Evolutionary conservation across 1,284 basidiomycete species (phyloP).

Genomic region (Leccinum pachyderme): DNA sequence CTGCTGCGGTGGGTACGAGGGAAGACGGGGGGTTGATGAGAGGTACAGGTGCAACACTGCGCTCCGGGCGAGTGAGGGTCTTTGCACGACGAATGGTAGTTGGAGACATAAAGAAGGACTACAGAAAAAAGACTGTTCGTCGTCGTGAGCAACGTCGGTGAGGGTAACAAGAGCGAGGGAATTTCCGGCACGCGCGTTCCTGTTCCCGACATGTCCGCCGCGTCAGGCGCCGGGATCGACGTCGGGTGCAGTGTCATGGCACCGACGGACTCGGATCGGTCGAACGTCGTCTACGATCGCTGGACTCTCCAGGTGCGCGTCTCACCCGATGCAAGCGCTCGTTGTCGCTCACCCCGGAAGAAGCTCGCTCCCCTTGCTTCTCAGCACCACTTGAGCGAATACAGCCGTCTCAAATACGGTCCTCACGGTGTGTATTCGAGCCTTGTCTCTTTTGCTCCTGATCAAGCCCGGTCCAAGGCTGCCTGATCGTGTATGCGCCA

Average conservation of each 20-base stretch:
- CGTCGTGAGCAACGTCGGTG: constrained; percentile 7
- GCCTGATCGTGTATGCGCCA: constrained; percentile 62
- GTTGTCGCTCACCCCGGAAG: not conserved
- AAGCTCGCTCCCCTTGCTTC: constrained; percentile 65
- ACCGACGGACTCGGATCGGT: not conserved
- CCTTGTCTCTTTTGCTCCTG: not conserved
- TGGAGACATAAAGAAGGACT: constrained; percentile 40
- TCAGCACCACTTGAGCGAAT: constrained; percentile 79
- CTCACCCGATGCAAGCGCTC: not conserved
- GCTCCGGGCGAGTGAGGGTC: constrained; percentile 94
- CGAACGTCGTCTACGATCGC: constrained; percentile 2
- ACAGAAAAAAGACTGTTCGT: constrained; percentile 4
- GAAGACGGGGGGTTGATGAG: constrained; percentile 78
- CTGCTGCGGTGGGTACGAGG: constrained; percentile 38
- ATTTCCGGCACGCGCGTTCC: not conserved
- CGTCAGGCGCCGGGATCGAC: constrained; percentile 14
- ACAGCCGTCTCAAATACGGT: constrained; percentile 77
- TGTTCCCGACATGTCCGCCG: constrained; percentile 6
- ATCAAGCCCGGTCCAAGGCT: constrained; percentile 39
- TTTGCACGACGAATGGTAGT: constrained; percentile 80
- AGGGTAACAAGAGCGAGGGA: constrained; percentile 1
- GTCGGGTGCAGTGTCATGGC: not conserved
- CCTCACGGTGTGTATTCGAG: constrained; percentile 45
- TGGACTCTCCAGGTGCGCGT: constrained; percentile 22
- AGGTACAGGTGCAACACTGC: constrained; percentile 89